These are phyloP conservation scores for Coniochaeta sp. DNA, from an alignment of 2,329 filamentous ascomycete species.

Conservation along the genomic window DNA sequence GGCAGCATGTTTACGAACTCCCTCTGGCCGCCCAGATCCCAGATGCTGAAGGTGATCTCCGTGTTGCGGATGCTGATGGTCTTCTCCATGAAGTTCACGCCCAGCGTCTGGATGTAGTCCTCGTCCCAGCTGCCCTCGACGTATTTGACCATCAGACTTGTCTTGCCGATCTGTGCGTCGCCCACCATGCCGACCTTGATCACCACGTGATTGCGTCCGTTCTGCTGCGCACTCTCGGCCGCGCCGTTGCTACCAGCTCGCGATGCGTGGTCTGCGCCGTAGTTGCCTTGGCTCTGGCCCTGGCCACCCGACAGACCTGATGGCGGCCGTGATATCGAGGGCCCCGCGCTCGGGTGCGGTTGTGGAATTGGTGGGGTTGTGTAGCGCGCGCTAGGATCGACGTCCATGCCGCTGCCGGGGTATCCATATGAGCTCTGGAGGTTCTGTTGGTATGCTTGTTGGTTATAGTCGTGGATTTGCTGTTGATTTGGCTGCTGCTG, in stretches of 20 bases:
- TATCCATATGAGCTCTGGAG: constrained; percentile 4
- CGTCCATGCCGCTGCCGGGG: constrained; percentile 17
- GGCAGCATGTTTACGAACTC: constrained; percentile 99
- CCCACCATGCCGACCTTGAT: constrained; percentile 99
- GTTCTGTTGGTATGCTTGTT: constrained; percentile 3
- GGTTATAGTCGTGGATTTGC: constrained; percentile 6
- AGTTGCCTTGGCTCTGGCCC: constrained; percentile 17
- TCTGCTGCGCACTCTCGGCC: constrained; percentile 23
- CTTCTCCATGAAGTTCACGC: constrained; percentile 99
- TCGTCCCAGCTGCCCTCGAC: constrained; percentile 99
- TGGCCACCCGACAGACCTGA: constrained; percentile 41
- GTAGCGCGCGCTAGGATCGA: constrained; percentile 35
- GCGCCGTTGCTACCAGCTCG: constrained; percentile 30
- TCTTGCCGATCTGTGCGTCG: constrained; percentile 98
- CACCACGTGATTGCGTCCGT: constrained; percentile 68
- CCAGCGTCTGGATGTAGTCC: constrained; percentile 97
- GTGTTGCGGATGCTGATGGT: constrained; percentile 99
- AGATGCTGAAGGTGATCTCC: constrained; percentile 98
- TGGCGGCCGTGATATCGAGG: constrained; percentile 45
- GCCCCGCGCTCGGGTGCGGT: constrained; percentile 24
- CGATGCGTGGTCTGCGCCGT: constrained; percentile 36
- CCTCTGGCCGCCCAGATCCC: constrained; percentile 94
- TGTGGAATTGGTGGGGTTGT: constrained; percentile 33
- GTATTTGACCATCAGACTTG: constrained; percentile 98
- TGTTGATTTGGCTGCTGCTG: constrained; percentile 23